Evolutionary conservation across 306 rosid genomes (phyloP), one percentile per base, ranked within the genome.

Genomic region (Cicer bijugum): DNA sequence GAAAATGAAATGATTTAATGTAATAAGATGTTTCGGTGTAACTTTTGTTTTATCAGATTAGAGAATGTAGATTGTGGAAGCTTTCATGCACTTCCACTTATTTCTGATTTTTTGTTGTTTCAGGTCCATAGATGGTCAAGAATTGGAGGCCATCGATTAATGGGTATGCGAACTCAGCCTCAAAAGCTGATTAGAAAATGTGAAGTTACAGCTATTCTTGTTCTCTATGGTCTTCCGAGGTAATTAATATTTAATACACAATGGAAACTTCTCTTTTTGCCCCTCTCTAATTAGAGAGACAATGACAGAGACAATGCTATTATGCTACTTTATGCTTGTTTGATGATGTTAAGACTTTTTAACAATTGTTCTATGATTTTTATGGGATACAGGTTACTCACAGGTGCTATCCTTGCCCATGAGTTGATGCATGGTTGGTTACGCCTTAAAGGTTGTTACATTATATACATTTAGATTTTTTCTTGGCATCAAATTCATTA

Each of bases 371-470:
- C 71, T 76, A 50, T 69, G 42, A 42, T 43, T 63, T 47, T 74
- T 57, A 46, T 45, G 9, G 37, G 12, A 44, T 78, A 76, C 89
- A 93, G 98, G 78, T 87, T 93, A 84, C 91, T 91, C 57, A 93
- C 98, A n/a, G 97, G 98, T 39, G 92, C 98, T 37, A 93, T 93
- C 83, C 98, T 93, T 80, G 97, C 97, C 50, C 98, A 93, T n/a
- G 97, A 93, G 78, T 85, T 93, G 85, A 93, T 93, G 98, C 97
- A 91, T 16, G 98, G 89, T 52, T 93, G 97, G 97, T 72, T 93
- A 82, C 97, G 98, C 75, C 92, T 93, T n/a, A 91, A 87, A 86
- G 98, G 98, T 77, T 45, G 98, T 77, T 45, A 52, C 85, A 82
- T 8, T 12, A 61, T 37, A 35, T 4, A 33, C 40, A 77, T 71